A percentile compares a stretch with the other conserved stretches of the same genome.
phyloP scores from a whole-genome alignment of 2,329 filamentous ascomycete species.

The Juglanconis sp. region DNA sequence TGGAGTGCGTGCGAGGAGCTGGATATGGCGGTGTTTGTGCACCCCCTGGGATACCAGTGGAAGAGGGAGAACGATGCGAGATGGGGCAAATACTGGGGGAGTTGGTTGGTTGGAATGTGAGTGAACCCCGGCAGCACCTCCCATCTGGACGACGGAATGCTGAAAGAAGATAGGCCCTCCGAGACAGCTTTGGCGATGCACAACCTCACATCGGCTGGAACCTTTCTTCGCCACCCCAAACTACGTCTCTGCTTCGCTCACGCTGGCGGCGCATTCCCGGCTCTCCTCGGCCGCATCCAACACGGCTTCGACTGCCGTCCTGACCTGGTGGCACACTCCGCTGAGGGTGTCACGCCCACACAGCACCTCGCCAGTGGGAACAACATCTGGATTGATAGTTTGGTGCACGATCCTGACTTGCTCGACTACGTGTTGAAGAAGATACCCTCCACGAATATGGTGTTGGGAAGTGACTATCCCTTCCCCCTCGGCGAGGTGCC shows the following conservation, averaged over 20 bases:
- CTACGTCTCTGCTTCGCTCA: constrained; percentile 33
- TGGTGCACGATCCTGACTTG: constrained; percentile 33
- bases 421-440: constrained; percentile 32
- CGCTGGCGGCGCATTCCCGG: constrained; percentile 33
- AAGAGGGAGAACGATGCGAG: constrained; percentile 29
- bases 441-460: constrained; percentile 28
- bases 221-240: constrained; percentile 28
- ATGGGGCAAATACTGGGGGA: constrained; percentile 32
- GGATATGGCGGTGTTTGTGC: constrained; percentile 32
- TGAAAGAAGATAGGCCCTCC: constrained; percentile 21
- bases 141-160: not conserved
- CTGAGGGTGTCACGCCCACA: constrained; percentile 28
- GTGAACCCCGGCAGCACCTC: not conserved
- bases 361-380: constrained; percentile 26
- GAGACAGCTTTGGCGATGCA: constrained; percentile 34
- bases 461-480: constrained; percentile 34
- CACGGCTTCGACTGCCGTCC: constrained; percentile 34
- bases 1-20: constrained; percentile 31
- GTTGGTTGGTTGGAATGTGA: constrained; percentile 34
- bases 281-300: constrained; percentile 32
- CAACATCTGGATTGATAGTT: constrained; percentile 32
- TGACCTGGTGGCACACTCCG: constrained; percentile 30
- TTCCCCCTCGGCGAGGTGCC: constrained; percentile 34
- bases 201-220: constrained; percentile 28
- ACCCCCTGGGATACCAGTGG: constrained; percentile 32